Evolutionary conservation across 2,329 filamentous ascomycete genomes (phyloP).

Genomic region (Colletotrichum sansevieriae): DNA sequence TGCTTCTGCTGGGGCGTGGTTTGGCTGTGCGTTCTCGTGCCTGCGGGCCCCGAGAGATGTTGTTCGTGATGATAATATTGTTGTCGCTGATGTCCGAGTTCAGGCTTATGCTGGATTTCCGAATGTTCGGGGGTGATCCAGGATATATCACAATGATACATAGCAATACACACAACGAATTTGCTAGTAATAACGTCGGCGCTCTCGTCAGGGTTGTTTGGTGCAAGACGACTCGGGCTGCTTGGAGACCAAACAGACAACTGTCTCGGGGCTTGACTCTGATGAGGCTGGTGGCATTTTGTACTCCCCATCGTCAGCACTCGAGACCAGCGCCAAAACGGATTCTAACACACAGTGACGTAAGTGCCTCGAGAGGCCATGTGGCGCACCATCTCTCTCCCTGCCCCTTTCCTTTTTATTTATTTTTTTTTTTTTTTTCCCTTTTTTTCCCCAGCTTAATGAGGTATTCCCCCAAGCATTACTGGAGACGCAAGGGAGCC

Average conservation of each 20-base stretch:
- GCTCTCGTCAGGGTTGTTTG: conserved; percentile 7
- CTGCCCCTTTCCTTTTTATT: neutral
- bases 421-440: neutral
- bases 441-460: too few species aligned
- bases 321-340: neutral
- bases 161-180: conserved; percentile 23
- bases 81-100: conserved; percentile 10
- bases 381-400: conserved; percentile 11
- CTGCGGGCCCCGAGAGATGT: conserved; percentile 14
- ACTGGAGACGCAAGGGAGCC: neutral
- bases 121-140: conserved; percentile 32
- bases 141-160: conserved; percentile 41
- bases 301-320: conserved; percentile 18
- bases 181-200: conserved; percentile 5
- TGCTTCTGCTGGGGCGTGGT: conserved; percentile 14
- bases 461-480: conserved; percentile 20
- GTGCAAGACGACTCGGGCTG: neutral
- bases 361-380: conserved; percentile 32
- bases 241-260: neutral
- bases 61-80: conserved; percentile 25
- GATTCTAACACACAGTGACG: conserved; percentile 35
- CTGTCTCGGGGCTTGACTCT: conserved; percentile 42
- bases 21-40: conserved; percentile 34
- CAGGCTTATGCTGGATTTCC: conserved; percentile 26
- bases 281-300: conserved; percentile 40